Percentiles rank a stretch among this genome's conserved stretches.
phyloP scores from a whole-genome alignment of 2,329 filamentous ascomycete genomes.

The Aspergillus oerlinghausenensis region DNA sequence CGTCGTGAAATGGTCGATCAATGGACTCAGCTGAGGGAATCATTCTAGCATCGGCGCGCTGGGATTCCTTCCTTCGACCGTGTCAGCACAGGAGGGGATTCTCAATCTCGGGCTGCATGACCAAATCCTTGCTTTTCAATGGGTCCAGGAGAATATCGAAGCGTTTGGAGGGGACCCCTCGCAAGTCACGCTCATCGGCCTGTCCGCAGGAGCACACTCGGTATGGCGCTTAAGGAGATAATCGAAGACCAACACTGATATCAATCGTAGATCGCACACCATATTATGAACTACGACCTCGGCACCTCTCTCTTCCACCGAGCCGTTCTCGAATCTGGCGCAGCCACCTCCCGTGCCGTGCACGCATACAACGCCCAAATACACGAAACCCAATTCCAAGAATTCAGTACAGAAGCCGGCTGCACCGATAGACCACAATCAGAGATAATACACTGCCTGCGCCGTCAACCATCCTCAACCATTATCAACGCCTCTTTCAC shows the following conservation, averaged over 20 bases:
- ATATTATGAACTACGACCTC: constrained; percentile 51
- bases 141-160: constrained; percentile 21
- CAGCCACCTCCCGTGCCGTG: constrained; percentile 45
- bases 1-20: too few relatives aligned
- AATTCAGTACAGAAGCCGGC: constrained; percentile 36
- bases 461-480: constrained; percentile 31
- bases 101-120: constrained; percentile 41
- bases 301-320: constrained; percentile 39
- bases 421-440: constrained; percentile 25
- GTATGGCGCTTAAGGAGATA: constrained; percentile 4
- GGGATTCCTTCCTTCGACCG: constrained; percentile 61
- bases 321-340: constrained; percentile 45
- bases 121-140: constrained; percentile 31
- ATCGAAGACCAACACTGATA: background rate
- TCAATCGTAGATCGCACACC: constrained; percentile 58
- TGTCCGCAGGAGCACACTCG: constrained; percentile 47
- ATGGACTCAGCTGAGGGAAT: background rate
- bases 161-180: constrained; percentile 21
- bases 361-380: constrained; percentile 38
- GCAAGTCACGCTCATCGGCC: constrained; percentile 36
- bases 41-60: constrained; percentile 40
- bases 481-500: constrained; percentile 39
- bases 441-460: constrained; percentile 40
- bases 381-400: constrained; percentile 43
- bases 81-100: constrained; percentile 51